These are phyloP conservation scores for Debaryomyces udenii DNA, from an alignment of 1,139 yeast species.

Conservation along the genomic window DNA sequence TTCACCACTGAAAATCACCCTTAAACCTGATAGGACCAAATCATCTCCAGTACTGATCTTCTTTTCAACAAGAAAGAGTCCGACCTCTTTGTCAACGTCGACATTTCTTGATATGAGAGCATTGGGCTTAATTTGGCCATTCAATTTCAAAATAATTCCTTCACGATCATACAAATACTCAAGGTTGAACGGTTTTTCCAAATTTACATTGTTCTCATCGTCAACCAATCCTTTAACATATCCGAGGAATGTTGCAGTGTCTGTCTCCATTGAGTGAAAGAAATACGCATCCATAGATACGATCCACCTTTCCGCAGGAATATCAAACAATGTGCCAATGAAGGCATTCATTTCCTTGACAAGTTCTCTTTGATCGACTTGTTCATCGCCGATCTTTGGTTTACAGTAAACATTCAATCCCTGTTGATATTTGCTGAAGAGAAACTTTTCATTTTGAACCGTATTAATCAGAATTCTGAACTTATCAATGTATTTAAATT, in stretches of 20 bases:
- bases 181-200: slow-evolving; percentile 9
- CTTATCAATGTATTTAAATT: slow-evolving; percentile 17
- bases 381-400: slow-evolving; percentile 21
- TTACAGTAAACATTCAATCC: slow-evolving; percentile 33
- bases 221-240: neutral
- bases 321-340: slow-evolving; percentile 20
- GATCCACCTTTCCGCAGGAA: slow-evolving; percentile 24
- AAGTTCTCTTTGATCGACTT: slow-evolving; percentile 22
- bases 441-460: slow-evolving; percentile 16
- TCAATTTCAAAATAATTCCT: slow-evolving; percentile 19
- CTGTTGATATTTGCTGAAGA: slow-evolving; percentile 27
- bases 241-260: neutral
- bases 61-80: slow-evolving; percentile 36
- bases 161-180: slow-evolving; percentile 22
- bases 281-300: slow-evolving; percentile 23
- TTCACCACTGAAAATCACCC: slow-evolving; percentile 27
- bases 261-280: slow-evolving; percentile 17
- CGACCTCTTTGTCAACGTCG: slow-evolving; percentile 32
- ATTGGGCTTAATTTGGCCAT: slow-evolving; percentile 15
- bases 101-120: slow-evolving; percentile 13
- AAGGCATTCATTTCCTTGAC: slow-evolving; percentile 23
- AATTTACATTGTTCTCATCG: slow-evolving; percentile 3
- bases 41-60: slow-evolving; percentile 34
- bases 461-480: slow-evolving; percentile 31
- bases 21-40: slow-evolving; percentile 37